phyloP scores from a whole-genome alignment of 1,284 basidiomycete species.

The Vanrija humicola region DNA sequence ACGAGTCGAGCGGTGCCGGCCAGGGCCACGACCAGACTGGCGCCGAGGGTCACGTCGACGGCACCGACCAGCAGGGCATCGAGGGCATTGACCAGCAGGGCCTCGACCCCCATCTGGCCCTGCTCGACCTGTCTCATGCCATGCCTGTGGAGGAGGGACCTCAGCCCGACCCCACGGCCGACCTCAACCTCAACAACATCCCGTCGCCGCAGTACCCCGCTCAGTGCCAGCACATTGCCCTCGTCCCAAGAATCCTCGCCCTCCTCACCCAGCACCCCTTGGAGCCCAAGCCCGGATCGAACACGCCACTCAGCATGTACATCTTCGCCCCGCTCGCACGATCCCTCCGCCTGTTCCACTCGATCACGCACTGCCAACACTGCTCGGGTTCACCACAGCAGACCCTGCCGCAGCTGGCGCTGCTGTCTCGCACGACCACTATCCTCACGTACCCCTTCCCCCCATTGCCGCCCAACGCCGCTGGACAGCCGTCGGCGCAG shows the following conservation, averaged over 20 bases:
- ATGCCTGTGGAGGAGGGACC: slow-evolving; percentile 30
- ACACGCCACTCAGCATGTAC: slow-evolving; percentile 41
- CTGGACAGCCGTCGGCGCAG: slow-evolving; percentile 36
- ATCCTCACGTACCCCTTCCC: slow-evolving; percentile 46
- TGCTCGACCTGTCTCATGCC: slow-evolving; percentile 40
- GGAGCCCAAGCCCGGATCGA: slow-evolving; percentile 44
- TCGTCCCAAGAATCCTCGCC: slow-evolving; percentile 42
- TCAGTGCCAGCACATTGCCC: slow-evolving; percentile 35
- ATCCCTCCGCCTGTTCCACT: slow-evolving; percentile 42
- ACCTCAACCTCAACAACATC: slow-evolving; percentile 24
- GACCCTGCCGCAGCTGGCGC: slow-evolving; percentile 48
- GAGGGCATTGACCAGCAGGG: slow-evolving; percentile 17
- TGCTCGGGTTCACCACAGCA: slow-evolving; percentile 44
- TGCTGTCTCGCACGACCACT: slow-evolving; percentile 45
- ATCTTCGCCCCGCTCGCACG: slow-evolving; percentile 42
- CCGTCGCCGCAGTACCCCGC: slow-evolving; percentile 10
- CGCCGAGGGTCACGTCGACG: slow-evolving; percentile 22
- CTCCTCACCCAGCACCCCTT: slow-evolving; percentile 38
- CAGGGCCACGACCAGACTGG: slow-evolving; percentile 18
- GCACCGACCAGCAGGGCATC: slow-evolving; percentile 23
- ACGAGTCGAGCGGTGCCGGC: slow-evolving; percentile 32
- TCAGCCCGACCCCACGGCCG: slow-evolving; percentile 18
- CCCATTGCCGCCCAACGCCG: slow-evolving; percentile 32
- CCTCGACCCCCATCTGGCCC: slow-evolving; percentile 41
- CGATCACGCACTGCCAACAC: slow-evolving; percentile 31